Percentiles rank a stretch among this genome's conserved stretches.
Conservation (phyloP, 2,329 filamentous ascomycete species). For the Aphanoascus verrucosus region DNA sequence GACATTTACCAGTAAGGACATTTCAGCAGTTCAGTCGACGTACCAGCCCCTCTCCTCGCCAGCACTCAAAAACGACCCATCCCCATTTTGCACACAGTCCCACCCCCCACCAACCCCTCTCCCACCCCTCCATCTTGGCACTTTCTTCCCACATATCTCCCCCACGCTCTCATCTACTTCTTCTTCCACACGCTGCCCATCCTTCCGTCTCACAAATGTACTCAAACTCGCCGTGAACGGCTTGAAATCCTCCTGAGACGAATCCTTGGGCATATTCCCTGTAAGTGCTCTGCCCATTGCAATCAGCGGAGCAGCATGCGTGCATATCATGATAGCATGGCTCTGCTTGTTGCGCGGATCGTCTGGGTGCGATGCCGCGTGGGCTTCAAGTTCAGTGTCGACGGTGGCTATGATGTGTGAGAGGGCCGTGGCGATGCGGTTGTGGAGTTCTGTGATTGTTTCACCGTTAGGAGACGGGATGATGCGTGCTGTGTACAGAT, state of each 20-base stretch:
- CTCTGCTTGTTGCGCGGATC: conserved; percentile 38
- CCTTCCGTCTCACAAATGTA: conserved; percentile 46
- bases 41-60: conserved; percentile 87
- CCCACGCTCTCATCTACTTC: conserved; percentile 15
- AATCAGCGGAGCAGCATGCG: conserved; percentile 84
- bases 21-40: conserved; percentile 23
- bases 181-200: conserved; percentile 17
- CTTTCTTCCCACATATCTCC: conserved; percentile 15
- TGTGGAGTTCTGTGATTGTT: conserved; percentile 65
- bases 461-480: conserved; percentile 66
- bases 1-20: neutral
- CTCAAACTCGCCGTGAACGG: conserved; percentile 76
- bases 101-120: conserved; percentile 64
- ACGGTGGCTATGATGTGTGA: conserved; percentile 59
- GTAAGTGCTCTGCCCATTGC: conserved; percentile 74
- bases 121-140: conserved; percentile 46
- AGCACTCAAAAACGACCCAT: conserved; percentile 67
- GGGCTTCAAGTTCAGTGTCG: conserved; percentile 44
- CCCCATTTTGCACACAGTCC: conserved; percentile 68
- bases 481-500: conserved; percentile 52
- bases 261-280: conserved; percentile 60
- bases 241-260: conserved; percentile 65
- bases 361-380: conserved; percentile 44
- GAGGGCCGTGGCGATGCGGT: conserved; percentile 62
- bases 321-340: conserved; percentile 63